Base-by-base conservation (phyloP, 2,329 filamentous ascomycete species). In the Colletotrichum limetticola region DNA sequence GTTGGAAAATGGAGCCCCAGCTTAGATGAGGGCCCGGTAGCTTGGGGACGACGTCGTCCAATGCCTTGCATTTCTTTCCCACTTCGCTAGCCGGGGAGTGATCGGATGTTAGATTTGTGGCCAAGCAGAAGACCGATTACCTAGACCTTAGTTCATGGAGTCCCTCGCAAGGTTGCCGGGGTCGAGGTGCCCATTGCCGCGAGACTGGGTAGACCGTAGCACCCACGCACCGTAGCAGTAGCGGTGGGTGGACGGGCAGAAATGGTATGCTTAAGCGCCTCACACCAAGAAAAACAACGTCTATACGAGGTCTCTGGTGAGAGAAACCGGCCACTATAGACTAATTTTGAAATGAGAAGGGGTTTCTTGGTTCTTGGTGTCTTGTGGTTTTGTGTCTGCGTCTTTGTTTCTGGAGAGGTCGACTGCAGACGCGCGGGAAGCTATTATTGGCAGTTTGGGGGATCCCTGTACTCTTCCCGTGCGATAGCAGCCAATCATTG, bases 361-460 rank as follows among this genome's bases (percentile, higher is more conserved):
- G 24, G 24, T 53, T 22, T n/a, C 49, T 53, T n/a, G 35, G 35
- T 49, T 49, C 37, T 62, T 30, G 59, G 24, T 49, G 59, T 52
- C 14, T 3, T 35, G 26, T 3, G 8, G 5, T 52, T 24, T 22
- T 11, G 46, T 35, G 30, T n/a, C 19, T 55, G 52, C 37, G 14
- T 61, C 28, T 56, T 42, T 68, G 74, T 74, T 74, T 75, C 74
- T 65, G 12, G 26, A 30, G 9, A 19, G 30, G 68, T 46, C 56
- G 26, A 53, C 42, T 62, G 59, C 55, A 75, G 69, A 75, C 74
- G 74, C 74, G 74, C 74, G 74, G 68, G 65, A 73, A 68, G 65
- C 57, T 73, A 74, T 71, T 49, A 74, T 74, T 75, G 74, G 74
- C 66, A 66, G 69, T 22, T 24, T 5, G 16, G 53, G 52, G 30